Conservation (phyloP, 2,329 filamentous ascomycete genomes). For the Chrysoporthe puriensis region DNA sequence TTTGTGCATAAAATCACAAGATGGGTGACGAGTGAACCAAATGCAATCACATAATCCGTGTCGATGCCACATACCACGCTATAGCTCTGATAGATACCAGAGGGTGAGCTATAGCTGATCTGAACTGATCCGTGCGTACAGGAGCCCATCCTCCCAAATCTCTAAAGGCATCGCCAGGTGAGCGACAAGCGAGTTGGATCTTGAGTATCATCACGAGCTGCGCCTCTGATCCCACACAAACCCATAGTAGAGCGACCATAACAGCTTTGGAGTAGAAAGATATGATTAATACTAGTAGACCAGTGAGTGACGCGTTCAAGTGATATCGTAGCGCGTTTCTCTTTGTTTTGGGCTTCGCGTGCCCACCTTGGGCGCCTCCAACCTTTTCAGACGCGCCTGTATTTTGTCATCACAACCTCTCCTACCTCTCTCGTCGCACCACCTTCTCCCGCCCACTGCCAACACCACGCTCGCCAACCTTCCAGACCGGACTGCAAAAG, state of each 20-base stretch:
- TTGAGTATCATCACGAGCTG: too few species aligned
- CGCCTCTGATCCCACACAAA: too few species aligned
- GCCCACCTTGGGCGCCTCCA: neutral
- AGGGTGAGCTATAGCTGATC: neutral
- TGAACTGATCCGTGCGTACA: neutral
- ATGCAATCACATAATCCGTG: neutral
- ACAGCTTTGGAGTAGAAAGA: neutral
- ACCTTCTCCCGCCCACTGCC: neutral
- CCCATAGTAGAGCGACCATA: too few species aligned
- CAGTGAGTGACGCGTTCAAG: neutral
- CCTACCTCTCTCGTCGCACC: neutral
- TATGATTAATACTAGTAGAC: neutral
- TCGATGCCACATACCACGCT: neutral
- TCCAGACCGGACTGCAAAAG: neutral
- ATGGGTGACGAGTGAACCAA: neutral
- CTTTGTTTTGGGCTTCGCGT: neutral
- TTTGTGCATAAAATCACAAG: neutral
- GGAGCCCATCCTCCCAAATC: too few species aligned
- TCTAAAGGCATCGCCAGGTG: too few species aligned
- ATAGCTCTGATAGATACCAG: neutral
- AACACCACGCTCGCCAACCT: neutral
- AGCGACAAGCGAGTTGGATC: too few species aligned
- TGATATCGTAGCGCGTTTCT: neutral
- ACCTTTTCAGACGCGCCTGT: neutral
- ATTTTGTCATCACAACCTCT: neutral